Evolutionary conservation across 805 yeast species (phyloP), one percentile per base, ranked within the genome.

Genomic region (Kluyveromyces siamensis): DNA sequence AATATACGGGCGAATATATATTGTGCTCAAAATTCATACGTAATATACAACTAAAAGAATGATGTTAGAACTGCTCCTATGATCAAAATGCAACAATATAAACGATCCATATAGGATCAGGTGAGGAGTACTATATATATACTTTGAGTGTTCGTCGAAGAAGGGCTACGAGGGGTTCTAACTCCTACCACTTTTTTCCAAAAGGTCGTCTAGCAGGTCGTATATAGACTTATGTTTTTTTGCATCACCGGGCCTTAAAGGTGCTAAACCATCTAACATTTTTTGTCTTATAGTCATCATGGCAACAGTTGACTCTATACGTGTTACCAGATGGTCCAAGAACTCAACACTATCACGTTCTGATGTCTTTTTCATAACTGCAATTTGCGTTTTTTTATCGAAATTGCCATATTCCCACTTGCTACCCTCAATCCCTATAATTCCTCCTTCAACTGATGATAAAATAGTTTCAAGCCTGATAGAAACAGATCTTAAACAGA

Each of bases 281-380:
- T 58, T 57, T 53, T 73, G 76, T 49, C 80, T 71, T 36, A 77
- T 49, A 19, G 68, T 63, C 45, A 79, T 55, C 41, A 72, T 52
- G 1, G 75, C 70, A 14, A 78, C 77, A 50, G 78, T 71, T 47
- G 79, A 74, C 59, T 87, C 95, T 38, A 86, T 70, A 61, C 95
- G 73, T 0, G 89, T 78, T 13, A 84, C 76, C 27, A 83, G 66
- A 54, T 81, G 84, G 50, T 83, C 87, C 51, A 85, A 68, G 41
- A 83, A 71, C 5, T 74, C 69, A 39, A 80, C 63, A 38, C 81
- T 60, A 40, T 83, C 88, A 25, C 50, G 49, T 42, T 63, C 73
- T 25, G 61, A 39, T 5, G 57, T 54, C 0, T 56, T 40, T 33
- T 48, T 50, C 42, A 60, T 59, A 6, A 60, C 55, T 2, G 61